A percentile compares a stretch with the other conserved stretches of the same genome.
These are phyloP conservation scores for Lodderomyces parapsilosis DNA, from an alignment of 1,139 yeast genomes.

Conservation along the genomic window DNA sequence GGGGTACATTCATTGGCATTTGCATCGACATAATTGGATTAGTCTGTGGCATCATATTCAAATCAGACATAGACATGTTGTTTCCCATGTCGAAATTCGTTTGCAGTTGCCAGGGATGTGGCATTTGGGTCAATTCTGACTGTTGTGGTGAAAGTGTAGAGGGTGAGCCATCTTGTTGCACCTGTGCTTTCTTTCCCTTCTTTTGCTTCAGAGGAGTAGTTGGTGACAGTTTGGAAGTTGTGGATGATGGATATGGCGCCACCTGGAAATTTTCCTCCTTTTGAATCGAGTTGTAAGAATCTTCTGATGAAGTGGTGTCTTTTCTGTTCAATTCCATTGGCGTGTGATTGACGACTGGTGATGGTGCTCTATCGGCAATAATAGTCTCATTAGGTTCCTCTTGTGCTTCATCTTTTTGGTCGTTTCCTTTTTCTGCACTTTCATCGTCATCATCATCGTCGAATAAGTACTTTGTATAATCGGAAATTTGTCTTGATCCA, in stretches of 20 bases:
- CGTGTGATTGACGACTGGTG: conserved; percentile 17
- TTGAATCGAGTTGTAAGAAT: conserved; percentile 37
- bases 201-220: conserved; percentile 2
- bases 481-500: conserved; percentile 29
- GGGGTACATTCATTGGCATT: conserved; percentile 3
- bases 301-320: conserved; percentile 29
- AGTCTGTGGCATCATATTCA: conserved; percentile 3
- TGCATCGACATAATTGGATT: conserved; percentile 9
- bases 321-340: conserved; percentile 20
- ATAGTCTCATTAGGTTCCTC: conserved; percentile 7
- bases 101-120: conserved; percentile 3
- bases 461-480: conserved; percentile 32
- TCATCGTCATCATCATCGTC: conserved; percentile 20
- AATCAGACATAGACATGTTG: conserved; percentile 5
- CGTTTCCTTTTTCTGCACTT: conserved; percentile 10
- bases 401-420: background rate
- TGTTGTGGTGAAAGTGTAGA: background rate
- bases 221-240: background rate
- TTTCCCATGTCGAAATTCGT: background rate
- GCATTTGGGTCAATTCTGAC: conserved; percentile 2
- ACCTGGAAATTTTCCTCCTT: conserved; percentile 39
- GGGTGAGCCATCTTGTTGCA: background rate
- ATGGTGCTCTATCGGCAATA: conserved; percentile 5
- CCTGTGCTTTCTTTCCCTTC: conserved; percentile 5
- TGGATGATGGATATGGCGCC: conserved; percentile 13